phyloP scores from a whole-genome alignment of 1,284 basidiomycete genomes.

The Coniferiporia sulphurascens region DNA sequence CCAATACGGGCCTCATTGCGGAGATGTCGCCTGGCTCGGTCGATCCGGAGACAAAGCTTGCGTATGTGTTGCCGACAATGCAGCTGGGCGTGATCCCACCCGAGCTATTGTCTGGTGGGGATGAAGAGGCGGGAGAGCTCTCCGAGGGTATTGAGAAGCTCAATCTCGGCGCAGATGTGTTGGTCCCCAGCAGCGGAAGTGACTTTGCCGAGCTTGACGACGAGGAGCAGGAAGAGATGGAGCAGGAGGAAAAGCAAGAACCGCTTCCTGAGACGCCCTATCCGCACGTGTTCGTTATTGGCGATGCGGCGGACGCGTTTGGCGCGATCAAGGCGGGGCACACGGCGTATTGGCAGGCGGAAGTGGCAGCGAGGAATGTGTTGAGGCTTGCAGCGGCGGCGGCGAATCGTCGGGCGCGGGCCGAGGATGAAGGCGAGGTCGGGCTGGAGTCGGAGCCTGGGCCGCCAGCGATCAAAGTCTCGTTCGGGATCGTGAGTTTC shows the following conservation, averaged over 20 bases:
- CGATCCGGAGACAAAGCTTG: conserved; percentile 41
- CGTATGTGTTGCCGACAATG: conserved; percentile 55
- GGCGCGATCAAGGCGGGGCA: conserved; percentile 70
- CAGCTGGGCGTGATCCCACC: conserved; percentile 41
- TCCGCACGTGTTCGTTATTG: conserved; percentile 61
- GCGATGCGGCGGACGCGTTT: conserved; percentile 67
- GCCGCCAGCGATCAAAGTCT: conserved; percentile 64
- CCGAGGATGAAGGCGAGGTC: no score
- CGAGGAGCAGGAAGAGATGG: conserved; percentile 21
- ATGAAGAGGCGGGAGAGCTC: no score
- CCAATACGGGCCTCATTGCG: conserved; percentile 59
- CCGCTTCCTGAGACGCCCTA: conserved; percentile 34
- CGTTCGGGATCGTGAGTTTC: conserved; percentile 51
- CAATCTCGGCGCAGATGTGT: conserved; percentile 14
- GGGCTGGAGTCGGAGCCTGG: conserved; percentile 32
- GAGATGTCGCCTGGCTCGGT: conserved; percentile 47
- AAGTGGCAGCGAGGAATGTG: conserved; percentile 52
- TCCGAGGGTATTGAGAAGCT: no score
- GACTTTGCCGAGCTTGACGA: conserved; percentile 4
- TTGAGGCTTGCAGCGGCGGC: conserved; percentile 36
- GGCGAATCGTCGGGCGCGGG: conserved; percentile 22
- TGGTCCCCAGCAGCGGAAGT: background rate
- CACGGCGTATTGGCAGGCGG: conserved; percentile 59
- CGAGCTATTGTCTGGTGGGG: background rate
- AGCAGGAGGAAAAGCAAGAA: conserved; percentile 20